A percentile compares a stretch with the other conserved stretches of the same genome.
These are phyloP conservation scores for Draba incana DNA, from an alignment of 345 rosid species.

Conservation along the genomic window DNA sequence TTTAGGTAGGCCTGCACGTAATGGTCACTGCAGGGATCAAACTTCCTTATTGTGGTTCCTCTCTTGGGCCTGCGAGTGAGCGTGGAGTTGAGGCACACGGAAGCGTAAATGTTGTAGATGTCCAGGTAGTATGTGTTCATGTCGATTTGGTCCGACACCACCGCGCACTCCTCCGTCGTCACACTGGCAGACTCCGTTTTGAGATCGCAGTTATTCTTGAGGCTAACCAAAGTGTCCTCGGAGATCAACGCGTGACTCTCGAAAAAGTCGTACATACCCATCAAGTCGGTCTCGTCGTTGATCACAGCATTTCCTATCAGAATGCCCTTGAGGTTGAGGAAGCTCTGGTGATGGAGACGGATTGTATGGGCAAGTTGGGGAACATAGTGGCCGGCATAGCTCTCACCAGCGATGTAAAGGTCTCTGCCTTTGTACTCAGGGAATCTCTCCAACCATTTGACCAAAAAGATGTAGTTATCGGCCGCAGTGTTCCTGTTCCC, in stretches of 20 bases:
- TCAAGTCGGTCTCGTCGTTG: constrained; percentile 64
- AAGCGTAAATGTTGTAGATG: constrained; percentile 82
- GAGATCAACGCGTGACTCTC: constrained; percentile 71
- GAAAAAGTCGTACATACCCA: constrained; percentile 72
- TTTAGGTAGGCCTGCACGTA: constrained; percentile 74
- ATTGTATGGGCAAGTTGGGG: constrained; percentile 80
- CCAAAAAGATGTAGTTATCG: constrained; percentile 68
- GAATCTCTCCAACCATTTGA: constrained; percentile 84
- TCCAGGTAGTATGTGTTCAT: constrained; percentile 41
- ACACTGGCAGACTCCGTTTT: constrained; percentile 40
- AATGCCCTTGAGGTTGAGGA: constrained; percentile 83
- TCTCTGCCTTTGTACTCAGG: constrained; percentile 75
- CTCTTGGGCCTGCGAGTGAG: constrained; percentile 62
- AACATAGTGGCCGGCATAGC: constrained; percentile 89
- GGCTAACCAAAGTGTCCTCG: constrained; percentile 31
- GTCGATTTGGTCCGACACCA: constrained; percentile 37
- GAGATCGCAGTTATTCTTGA: constrained; percentile 57
- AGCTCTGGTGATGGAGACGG: constrained; percentile 50
- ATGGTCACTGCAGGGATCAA: constrained; percentile 73
- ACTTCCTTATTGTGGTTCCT: constrained; percentile 43
- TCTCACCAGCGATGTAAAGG: constrained; percentile 82
- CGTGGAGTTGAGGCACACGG: constrained; percentile 51
- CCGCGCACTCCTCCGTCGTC: constrained; percentile 46
- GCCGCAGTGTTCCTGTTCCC: constrained; percentile 69
- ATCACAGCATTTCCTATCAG: constrained; percentile 92